These are phyloP conservation scores for Penicillium expansum DNA, from an alignment of 2,329 filamentous ascomycete species.

Conservation along the genomic window DNA sequence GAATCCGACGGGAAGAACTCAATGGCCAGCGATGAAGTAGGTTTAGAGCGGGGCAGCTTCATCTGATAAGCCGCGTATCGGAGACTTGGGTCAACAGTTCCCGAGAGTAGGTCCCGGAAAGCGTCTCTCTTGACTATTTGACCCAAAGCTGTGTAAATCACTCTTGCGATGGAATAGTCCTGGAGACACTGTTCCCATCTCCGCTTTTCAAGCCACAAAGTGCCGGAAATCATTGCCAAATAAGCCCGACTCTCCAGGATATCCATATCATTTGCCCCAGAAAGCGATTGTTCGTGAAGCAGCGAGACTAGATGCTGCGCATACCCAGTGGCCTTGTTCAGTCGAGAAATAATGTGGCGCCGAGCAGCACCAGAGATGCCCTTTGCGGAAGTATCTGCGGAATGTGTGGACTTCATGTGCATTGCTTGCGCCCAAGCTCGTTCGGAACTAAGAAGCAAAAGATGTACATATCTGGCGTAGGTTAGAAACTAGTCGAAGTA, in stretches of 20 bases:
- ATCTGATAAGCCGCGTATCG: constrained; percentile 92
- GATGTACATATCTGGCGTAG: constrained; percentile 62
- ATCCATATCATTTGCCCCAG: constrained; percentile 66
- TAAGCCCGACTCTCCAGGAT: constrained; percentile 86
- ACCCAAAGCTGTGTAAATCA: constrained; percentile 78
- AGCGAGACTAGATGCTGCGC: constrained; percentile 67
- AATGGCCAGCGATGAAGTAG: constrained; percentile 74
- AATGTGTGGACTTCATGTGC: constrained; percentile 83
- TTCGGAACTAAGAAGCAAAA: constrained; percentile 84
- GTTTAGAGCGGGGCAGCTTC: constrained; percentile 79
- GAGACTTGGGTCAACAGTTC: constrained; percentile 88
- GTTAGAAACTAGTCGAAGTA: constrained; percentile 13
- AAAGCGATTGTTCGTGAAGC: constrained; percentile 61
- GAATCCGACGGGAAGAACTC: constrained; percentile 69
- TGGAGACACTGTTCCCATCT: constrained; percentile 76
- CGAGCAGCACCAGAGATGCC: constrained; percentile 75
- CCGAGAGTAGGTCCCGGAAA: constrained; percentile 80
- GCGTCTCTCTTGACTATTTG: constrained; percentile 66
- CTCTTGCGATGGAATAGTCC: constrained; percentile 70
- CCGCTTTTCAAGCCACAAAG: constrained; percentile 81
- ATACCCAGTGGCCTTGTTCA: constrained; percentile 72
- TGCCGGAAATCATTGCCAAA: constrained; percentile 69
- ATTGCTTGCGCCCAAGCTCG: constrained; percentile 94
- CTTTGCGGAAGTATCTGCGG: constrained; percentile 68
- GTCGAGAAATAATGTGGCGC: constrained; percentile 82